Conservation (phyloP, 1,284 basidiomycete genomes). For the Cyathus olla region DNA sequence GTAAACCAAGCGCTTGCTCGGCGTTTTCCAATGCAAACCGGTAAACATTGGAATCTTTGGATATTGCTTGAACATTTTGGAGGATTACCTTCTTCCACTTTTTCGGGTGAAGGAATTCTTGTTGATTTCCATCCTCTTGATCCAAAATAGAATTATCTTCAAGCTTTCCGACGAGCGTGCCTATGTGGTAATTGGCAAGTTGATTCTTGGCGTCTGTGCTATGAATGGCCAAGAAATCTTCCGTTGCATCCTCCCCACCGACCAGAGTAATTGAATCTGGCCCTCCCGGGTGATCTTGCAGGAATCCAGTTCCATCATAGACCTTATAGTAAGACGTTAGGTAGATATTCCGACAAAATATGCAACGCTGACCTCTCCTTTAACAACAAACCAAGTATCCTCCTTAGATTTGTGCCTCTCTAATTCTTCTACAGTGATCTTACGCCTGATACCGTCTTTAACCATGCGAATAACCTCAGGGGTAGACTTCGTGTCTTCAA, state of each 20-base stretch:
- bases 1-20: slow-evolving; percentile 67
- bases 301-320: slow-evolving; percentile 64
- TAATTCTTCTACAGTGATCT: slow-evolving; percentile 62
- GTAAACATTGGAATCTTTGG: slow-evolving; percentile 64
- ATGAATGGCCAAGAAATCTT: slow-evolving; percentile 62
- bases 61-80: slow-evolving; percentile 51
- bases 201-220: slow-evolving; percentile 61
- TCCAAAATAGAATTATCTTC: neutral
- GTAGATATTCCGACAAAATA: neutral
- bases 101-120: slow-evolving; percentile 59
- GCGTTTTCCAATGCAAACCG: slow-evolving; percentile 60
- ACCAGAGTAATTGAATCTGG: slow-evolving; percentile 68
- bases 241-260: slow-evolving; percentile 73
- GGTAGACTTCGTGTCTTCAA: neutral
- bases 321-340: slow-evolving; percentile 23
- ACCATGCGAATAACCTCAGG: slow-evolving; percentile 45
- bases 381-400: slow-evolving; percentile 73
- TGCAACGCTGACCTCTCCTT: slow-evolving; percentile 57
- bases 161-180: slow-evolving; percentile 19
- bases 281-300: slow-evolving; percentile 75
- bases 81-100: slow-evolving; percentile 65
- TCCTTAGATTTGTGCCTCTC: slow-evolving; percentile 44
- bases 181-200: slow-evolving; percentile 55
- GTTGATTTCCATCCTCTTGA: slow-evolving; percentile 12
- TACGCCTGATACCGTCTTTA: slow-evolving; percentile 51